Evolutionary conservation across 495 filamentous ascomycete species (phyloP), one percentile per base, ranked within the genome.

Genomic region (Sordaria brevicollis): DNA sequence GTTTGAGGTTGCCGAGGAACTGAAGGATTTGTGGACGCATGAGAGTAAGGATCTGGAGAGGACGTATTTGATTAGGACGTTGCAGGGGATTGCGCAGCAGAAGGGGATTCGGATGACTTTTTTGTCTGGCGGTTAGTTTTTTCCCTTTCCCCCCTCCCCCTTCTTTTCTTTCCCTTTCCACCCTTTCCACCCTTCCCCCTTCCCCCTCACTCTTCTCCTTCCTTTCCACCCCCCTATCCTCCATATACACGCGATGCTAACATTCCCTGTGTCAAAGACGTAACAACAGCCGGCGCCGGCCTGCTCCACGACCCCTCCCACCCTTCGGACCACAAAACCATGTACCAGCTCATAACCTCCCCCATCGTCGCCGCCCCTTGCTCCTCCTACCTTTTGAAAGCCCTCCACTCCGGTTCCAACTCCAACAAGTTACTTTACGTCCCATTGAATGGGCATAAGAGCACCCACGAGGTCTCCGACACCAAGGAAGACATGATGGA

Each of bases 401-500:
- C 98, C 76, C 89, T 99, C 15, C 93, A 98, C 84, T 90, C 89
- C 83, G 87, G 98, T 76, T 89, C 98, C n/a, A 93, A 98, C 84
- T 90, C 89, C 83, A 93, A 92, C 82, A 96, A 94, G 77, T 86
- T 90, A 7, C 87, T 97, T 35, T 99, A 97, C 78, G 81, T 99
- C 35, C 96, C 95, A 2, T 85, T 86, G 57, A 99, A 99, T 79
- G 96, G 96, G 21, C 91, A 96, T 77, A 90, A 92, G 71, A 91
- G 88, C 21, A 88, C 84, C 2, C 83, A 89, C 74, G 79, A 84
- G 65, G 77, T 85, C n/a, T 84, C 82, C 29, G 95, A 99, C 76
- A 99, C 95, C 39, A 99, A 99, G 79, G 95, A 99, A 80, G 95
- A 99, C 77, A 99, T 99, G 95, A 93, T 98, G 89, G 95, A 99